phyloP scores from a whole-genome alignment of 805 yeast species.

The Candida lessepsii region DNA sequence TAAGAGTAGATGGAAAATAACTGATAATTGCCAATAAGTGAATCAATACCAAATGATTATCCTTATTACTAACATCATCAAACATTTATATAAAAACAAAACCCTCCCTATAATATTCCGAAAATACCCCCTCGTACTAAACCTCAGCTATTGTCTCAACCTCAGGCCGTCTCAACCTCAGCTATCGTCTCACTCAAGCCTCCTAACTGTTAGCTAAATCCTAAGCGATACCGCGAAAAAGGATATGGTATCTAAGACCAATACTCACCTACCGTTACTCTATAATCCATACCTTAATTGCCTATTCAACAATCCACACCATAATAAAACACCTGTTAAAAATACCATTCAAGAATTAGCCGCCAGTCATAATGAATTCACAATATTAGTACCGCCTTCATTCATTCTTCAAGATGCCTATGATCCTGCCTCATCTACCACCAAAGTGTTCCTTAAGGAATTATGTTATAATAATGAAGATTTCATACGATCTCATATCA shows the following conservation, averaged over 20 bases:
- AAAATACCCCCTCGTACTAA: too few species aligned
- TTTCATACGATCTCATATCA: slow-evolving; percentile 62
- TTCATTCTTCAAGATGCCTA: slow-evolving; percentile 35
- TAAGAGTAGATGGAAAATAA: too few species aligned
- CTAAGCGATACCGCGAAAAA: background rate
- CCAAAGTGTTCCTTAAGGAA: slow-evolving; percentile 42
- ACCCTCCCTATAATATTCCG: too few species aligned
- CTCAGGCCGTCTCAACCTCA: too few species aligned
- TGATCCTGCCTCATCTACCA: slow-evolving; percentile 26
- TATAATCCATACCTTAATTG: slow-evolving; percentile 64
- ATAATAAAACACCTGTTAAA: slow-evolving; percentile 42
- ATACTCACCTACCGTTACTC: slow-evolving; percentile 43
- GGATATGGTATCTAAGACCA: slow-evolving; percentile 21
- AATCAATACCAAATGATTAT: too few species aligned
- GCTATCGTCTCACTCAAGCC: too few species aligned
- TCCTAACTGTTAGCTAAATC: too few species aligned
- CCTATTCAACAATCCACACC: slow-evolving; percentile 60
- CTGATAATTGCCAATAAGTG: too few species aligned
- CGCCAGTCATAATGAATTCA: slow-evolving; percentile 48
- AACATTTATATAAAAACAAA: too few species aligned
- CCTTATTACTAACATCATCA: too few species aligned
- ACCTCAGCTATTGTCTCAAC: too few species aligned
- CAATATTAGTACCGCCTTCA: slow-evolving; percentile 65
- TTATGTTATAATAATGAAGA: slow-evolving; percentile 54
- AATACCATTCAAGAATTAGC: slow-evolving; percentile 45